phyloP scores from a whole-genome alignment of 2,329 filamentous ascomycete species.

The Sarocladium strictum region DNA sequence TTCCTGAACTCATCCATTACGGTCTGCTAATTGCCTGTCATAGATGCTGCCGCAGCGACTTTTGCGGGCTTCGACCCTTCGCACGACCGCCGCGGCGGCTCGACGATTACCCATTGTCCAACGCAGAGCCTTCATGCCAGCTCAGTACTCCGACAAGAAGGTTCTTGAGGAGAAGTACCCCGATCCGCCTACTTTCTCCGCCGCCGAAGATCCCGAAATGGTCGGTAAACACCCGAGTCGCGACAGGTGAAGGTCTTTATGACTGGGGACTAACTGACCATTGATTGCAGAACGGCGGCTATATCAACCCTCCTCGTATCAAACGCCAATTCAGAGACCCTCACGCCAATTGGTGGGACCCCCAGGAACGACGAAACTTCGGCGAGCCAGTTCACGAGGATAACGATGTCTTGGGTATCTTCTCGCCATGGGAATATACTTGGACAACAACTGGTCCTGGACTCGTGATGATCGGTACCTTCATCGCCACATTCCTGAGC shows the following conservation, averaged over 20 bases:
- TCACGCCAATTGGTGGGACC: slow-evolving; percentile 92
- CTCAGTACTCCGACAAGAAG: slow-evolving; percentile 38
- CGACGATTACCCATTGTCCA: slow-evolving; percentile 48
- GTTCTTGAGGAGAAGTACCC: slow-evolving; percentile 48
- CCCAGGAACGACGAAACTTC: slow-evolving; percentile 94
- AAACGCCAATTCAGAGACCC: slow-evolving; percentile 94
- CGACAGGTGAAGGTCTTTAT: not conserved
- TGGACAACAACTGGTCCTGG: slow-evolving; percentile 69
- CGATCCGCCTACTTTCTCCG: slow-evolving; percentile 40
- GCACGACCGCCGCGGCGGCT: slow-evolving; percentile 37
- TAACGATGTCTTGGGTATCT: slow-evolving; percentile 85
- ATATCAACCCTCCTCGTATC: slow-evolving; percentile 69
- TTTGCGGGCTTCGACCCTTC: slow-evolving; percentile 41
- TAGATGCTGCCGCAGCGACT: slow-evolving; percentile 61
- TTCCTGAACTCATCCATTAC: not conserved
- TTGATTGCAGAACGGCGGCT: slow-evolving; percentile 67
- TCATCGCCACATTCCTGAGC: slow-evolving; percentile 57
- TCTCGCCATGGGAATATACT: slow-evolving; percentile 84
- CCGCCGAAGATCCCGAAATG: slow-evolving; percentile 61
- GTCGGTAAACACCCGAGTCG: slow-evolving; percentile 35
- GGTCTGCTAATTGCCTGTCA: no score
- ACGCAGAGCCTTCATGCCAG: slow-evolving; percentile 51
- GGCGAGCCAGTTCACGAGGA: slow-evolving; percentile 96
- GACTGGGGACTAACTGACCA: slow-evolving; percentile 17
- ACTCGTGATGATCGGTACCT: slow-evolving; percentile 60